Evolutionary conservation across 2,329 filamentous ascomycete genomes (phyloP), one percentile per base, ranked within the genome.

Genomic region (Neurospora sp.): DNA sequence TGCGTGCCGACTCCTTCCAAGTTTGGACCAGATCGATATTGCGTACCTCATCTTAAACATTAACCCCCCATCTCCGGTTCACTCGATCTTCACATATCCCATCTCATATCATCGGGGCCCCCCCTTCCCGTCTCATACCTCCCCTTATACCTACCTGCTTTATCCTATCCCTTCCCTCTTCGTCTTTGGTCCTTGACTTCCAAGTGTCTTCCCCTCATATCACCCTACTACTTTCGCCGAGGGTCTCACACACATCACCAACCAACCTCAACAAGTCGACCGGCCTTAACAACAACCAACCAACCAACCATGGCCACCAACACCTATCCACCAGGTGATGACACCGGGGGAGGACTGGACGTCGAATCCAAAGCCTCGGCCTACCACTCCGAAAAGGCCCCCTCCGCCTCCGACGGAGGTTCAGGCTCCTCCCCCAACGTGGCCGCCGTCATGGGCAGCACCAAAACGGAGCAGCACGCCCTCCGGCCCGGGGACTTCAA

Each of bases 401-500:
- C 40, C 62, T 67, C 43, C 11, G 69, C 43, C 52, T 68, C n/a
- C 9, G 38, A 17, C 17, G 6, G n/a, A 17, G 15, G 19, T 11
- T 13, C 58, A 17, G 15, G 19, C 17, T 13, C 58, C 33, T 19
- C 62, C 67, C 46, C 71, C 70, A 70, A 73, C 36, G 33, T 69
- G 46, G 70, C 71, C 52, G 67, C 39, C 19, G 72, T 43, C 42
- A 43, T 7, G 39, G 39, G 17, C 40, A n/a, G 17, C 40, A n/a
- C 39, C 68, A 70, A 72, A 52, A 69, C 72, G 67, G 71, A 69
- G 39, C 46, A 52, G 28, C 28, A 33, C 28, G 28, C 4, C 69
- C 46, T 28, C 69, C 66, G 68, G n/a, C 68, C 70, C 19, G 72
- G 77, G 13, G 79, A 82, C 71, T 76, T 81, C 73, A 84, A 81